Evolutionary conservation across 306 rosid genomes (phyloP).

Genomic region (apple (Malus domestica)): DNA sequence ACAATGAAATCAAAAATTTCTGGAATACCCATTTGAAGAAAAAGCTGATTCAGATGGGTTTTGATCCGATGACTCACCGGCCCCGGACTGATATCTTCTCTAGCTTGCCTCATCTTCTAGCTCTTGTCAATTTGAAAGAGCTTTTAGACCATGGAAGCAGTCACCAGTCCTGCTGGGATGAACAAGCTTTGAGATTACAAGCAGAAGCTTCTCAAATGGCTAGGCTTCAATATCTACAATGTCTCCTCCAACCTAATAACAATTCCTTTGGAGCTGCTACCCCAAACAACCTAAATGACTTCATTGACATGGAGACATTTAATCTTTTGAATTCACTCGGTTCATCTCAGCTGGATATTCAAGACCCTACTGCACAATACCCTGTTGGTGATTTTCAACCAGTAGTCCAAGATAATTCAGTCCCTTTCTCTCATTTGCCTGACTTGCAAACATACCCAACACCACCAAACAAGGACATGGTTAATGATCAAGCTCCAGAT

Average conservation of each 20-base stretch:
- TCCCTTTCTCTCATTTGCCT: conserved; percentile 52
- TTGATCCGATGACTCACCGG: conserved; percentile 57
- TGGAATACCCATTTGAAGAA: conserved; percentile 63
- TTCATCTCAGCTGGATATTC: conserved; percentile 21
- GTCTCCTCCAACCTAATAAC: conserved; percentile 30
- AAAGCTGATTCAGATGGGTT: conserved; percentile 60
- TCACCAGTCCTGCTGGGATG: conserved; percentile 37
- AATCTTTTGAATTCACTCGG: conserved; percentile 28
- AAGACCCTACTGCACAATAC: conserved; percentile 10
- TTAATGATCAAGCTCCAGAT: conserved; percentile 16
- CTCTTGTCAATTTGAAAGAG: conserved; percentile 58
- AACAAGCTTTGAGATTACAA: conserved; percentile 39
- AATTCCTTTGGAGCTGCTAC: conserved; percentile 4
- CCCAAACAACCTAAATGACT: conserved; percentile 2
- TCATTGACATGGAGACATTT: conserved; percentile 25
- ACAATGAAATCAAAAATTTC: conserved; percentile 55
- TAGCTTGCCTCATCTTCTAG: conserved; percentile 54
- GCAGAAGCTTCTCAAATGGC: conserved; percentile 57
- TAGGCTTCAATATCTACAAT: conserved; percentile 42
- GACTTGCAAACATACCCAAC: conserved; percentile 22
- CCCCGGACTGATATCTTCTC: conserved; percentile 61
- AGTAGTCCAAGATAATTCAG: conserved; percentile 12
- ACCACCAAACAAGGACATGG: conserved; percentile 6
- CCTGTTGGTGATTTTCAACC: conserved; percentile 11
- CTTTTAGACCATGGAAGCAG: conserved; percentile 28